These are phyloP conservation scores for Candida tallmaniae DNA, from an alignment of 805 yeast species.

Conservation along the genomic window DNA sequence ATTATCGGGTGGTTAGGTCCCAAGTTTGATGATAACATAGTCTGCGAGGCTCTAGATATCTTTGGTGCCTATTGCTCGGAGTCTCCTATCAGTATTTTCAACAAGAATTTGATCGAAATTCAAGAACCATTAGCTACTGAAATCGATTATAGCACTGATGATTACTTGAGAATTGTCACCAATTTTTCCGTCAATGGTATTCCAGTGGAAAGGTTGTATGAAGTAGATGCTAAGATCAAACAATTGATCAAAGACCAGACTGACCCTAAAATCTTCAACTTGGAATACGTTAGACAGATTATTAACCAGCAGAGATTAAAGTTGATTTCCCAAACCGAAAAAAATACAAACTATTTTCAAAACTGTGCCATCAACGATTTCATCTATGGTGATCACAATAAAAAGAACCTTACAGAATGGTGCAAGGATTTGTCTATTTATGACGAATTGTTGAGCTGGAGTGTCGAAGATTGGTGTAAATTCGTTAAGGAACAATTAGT, in stretches of 20 bases:
- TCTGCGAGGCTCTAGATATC: conserved; percentile 66
- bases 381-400: conserved; percentile 67
- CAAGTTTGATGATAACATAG: conserved; percentile 43
- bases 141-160: conserved; percentile 67
- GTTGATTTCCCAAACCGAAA: conserved; percentile 58
- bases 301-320: conserved; percentile 62
- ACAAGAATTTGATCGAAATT: conserved; percentile 69
- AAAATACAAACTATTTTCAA: conserved; percentile 56
- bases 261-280: conserved; percentile 49
- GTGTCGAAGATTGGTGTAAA: conserved; percentile 60
- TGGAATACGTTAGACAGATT: conserved; percentile 61
- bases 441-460: conserved; percentile 57
- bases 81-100: conserved; percentile 71
- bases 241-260: conserved; percentile 52
- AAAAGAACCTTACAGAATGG: conserved; percentile 54
- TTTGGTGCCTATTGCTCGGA: conserved; percentile 72
- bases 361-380: conserved; percentile 73
- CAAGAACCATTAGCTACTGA: conserved; percentile 78
- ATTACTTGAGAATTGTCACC: conserved; percentile 59
- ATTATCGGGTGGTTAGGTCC: conserved; percentile 83
- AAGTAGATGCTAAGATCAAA: conserved; percentile 49
- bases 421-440: conserved; percentile 55
- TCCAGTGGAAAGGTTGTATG: conserved; percentile 58
- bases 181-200: conserved; percentile 63
- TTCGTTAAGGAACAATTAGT: conserved; percentile 52